phyloP scores from a whole-genome alignment of 306 rosid species.

The Vigna unguiculata region DNA sequence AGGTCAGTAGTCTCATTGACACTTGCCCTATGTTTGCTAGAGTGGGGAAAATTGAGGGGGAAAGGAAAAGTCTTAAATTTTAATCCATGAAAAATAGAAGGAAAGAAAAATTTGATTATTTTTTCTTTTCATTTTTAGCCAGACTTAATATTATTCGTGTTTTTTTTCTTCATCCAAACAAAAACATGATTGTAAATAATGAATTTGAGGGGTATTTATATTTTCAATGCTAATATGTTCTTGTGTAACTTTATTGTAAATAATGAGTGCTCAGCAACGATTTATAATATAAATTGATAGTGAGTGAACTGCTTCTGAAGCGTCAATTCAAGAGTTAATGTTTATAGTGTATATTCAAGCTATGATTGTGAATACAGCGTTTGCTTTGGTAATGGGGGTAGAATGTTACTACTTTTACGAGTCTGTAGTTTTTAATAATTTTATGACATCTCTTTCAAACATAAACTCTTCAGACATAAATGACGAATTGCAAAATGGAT shows the following conservation, averaged over 20 bases:
- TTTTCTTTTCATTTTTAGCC: not conserved
- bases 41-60: not conserved
- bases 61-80: not conserved
- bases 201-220: not conserved
- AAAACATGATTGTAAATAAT: too few species aligned
- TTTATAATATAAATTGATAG: not conserved
- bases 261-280: not conserved
- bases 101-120: not conserved
- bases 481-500: too few species aligned
- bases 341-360: not conserved
- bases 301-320: conserved; percentile 31
- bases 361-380: conserved; percentile 9
- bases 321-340: too few species aligned
- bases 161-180: not conserved
- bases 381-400: not conserved
- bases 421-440: not conserved
- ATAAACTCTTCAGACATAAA: not conserved
- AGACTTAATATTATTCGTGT: not conserved
- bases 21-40: not conserved
- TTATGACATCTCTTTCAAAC: not conserved
- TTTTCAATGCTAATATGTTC: not conserved
- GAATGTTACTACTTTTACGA: not conserved
- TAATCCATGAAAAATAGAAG: not conserved
- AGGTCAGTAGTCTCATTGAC: conserved; percentile 33
- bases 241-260: not conserved